Evolutionary conservation across 1,284 basidiomycete species (phyloP).

Genomic region (Sanghuangporus weigelae): DNA sequence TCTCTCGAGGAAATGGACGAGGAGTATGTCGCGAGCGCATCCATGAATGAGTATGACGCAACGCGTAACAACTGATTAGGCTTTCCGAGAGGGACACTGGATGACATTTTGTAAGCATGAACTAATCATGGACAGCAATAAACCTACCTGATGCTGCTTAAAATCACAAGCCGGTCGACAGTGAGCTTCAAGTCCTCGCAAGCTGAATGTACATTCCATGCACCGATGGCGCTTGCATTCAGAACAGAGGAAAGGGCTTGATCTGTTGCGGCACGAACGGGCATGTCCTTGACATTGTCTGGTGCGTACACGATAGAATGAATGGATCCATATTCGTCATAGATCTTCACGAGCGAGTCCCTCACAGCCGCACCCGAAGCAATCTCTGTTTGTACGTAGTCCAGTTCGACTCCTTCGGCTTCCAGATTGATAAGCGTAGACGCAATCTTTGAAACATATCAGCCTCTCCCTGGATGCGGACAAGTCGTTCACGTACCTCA

Average conservation of each 20-base stretch:
- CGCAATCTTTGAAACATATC: constrained; percentile 2
- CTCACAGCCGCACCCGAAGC: constrained; percentile 21
- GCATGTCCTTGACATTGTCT: constrained; percentile 23
- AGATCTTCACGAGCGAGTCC: constrained; percentile 21
- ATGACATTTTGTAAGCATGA: not conserved
- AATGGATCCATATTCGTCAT: constrained; percentile 20
- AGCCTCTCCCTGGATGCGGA: not conserved
- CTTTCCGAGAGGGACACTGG: constrained; percentile 28
- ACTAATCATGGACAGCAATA: not conserved
- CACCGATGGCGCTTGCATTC: constrained; percentile 26
- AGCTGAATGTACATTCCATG: constrained; percentile 30
- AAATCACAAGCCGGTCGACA: constrained; percentile 28
- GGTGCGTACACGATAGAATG: constrained; percentile 28
- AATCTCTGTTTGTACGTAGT: constrained; percentile 21
- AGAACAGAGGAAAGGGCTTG: constrained; percentile 24
- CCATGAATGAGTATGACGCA: constrained; percentile 29
- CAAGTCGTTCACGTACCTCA: not conserved
- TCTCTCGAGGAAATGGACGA: constrained; percentile 22
- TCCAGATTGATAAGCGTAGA: constrained; percentile 11
- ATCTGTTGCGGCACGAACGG: constrained; percentile 21
- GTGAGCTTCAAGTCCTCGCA: constrained; percentile 25
- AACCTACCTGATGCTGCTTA: constrained; percentile 28
- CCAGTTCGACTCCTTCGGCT: constrained; percentile 6
- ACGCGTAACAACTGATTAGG: constrained; percentile 28
- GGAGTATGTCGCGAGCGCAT: constrained; percentile 27